Base-by-base conservation (phyloP, 1,139 yeast species). In the Lodderomyces metapsilosis region DNA sequence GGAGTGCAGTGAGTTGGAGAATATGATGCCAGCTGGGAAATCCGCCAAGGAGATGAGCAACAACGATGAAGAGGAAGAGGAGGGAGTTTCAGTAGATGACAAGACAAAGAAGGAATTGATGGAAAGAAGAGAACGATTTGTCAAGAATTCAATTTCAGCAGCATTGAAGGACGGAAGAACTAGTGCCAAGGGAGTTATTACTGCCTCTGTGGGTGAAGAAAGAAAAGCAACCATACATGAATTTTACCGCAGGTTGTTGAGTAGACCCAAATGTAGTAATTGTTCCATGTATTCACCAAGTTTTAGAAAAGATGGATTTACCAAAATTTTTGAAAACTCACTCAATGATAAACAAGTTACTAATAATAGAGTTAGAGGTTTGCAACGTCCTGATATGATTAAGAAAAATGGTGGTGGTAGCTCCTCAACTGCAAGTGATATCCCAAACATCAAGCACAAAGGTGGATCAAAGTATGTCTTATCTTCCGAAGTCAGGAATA, bases 251-350 rank as follows among this genome's bases (percentile, higher is more conserved):
- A 78, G 78, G 52, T 67, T 89, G 43, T 69, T 88, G 52, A 66
- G 84, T 39, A 81, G 96, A 64, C 83, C 88, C 44, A 86, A 83
- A 63, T 94, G 99, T 78, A 95, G 87, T 58, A 89, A 89, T 64
- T 94, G 99, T 77, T 88, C 89, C 38, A 87, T 91, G 96, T 87
- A 76, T 62, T 88, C 96, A 35, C 98, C 98, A 42, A 74, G 84
- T 34, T 92, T 84, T 73, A 81, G 98, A 70, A 92, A 91, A 59
- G 98, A 94, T 61, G 98, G 98, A 0, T 86, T 82, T 58, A 80
- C 92, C 45, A 94, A 94, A 69, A 81, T 94, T 49, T 94, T 94
- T 54, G 98, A 92, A 67, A 83, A 83, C 50, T 82, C 95, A 5
- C 74, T 94, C 54, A 77, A 77, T 41, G 96, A 87, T 39, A 88